Base-by-base conservation (phyloP, 768 basidiomycete species). In the Trametes meyenii region DNA sequence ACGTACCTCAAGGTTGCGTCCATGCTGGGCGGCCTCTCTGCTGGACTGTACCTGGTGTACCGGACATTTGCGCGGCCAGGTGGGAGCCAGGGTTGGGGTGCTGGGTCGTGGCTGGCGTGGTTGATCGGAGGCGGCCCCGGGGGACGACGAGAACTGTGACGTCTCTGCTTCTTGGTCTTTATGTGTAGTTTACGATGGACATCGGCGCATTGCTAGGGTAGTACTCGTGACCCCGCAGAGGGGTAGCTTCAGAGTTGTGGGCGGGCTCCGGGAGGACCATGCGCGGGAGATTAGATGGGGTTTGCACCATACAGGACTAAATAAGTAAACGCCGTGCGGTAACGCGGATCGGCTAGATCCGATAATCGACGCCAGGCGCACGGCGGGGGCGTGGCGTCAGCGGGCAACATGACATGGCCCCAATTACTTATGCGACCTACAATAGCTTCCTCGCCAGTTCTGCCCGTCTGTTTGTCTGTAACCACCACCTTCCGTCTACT, bases 1-100 rank as follows among this genome's bases (percentile, higher is more conserved):
- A 85, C 81, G 77, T 91, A 91, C 72, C 76, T 92, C 63, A 85
- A 85, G 50, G 61, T 90, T 64, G 88, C 89, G 19, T 90, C 90
- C 57, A 66, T 91, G 61, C 66, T 93, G 38, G 91, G 90, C 24
- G 89, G 90, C 38, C 78, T 85, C 63, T 84, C 88, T 36, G 89
- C 88, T n/a, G 88, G 85, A 29, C 65, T 90, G 69, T 74, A 92
- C 61, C 79, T 92, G 78, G 71, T 87, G 53, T 85, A 87, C 73
- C 84, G 92, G 76, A 87, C 84, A 68, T 73, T 90, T 67, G 65
- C 84, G 72, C 78, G 85, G 55, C 87, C 89, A 45, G 86, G 87
- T 60, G 82, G 82, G 26, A 72, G 77, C 23, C 81, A 70, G 67
- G 81, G 73, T 66, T 88, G 88, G 84, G 80, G 76, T 54, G 58